Conservation (phyloP, 495 filamentous ascomycete genomes). For the Xylaria palmicola region DNA sequence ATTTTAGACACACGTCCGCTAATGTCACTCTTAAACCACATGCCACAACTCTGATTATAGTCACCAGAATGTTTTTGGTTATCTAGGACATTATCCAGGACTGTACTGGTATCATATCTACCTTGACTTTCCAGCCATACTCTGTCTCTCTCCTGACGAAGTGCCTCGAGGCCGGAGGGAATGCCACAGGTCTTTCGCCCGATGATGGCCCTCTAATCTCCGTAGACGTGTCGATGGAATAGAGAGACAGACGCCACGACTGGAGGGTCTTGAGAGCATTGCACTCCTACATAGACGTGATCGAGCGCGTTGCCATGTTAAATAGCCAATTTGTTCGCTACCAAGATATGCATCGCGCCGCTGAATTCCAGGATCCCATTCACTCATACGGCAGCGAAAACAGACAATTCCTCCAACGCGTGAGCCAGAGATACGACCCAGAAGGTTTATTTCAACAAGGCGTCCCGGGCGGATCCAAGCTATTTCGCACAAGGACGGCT, state of each 20-base stretch:
- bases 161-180: conserved; percentile 24
- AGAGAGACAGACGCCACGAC: conserved; percentile 1
- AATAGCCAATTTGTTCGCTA: conserved; percentile 23
- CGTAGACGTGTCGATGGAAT: conserved; percentile 15
- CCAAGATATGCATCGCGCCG: conserved; percentile 43
- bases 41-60: too few species aligned
- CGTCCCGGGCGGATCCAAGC: conserved; percentile 31
- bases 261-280: too few species aligned
- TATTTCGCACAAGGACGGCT: too few species aligned
- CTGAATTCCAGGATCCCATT: conserved; percentile 42
- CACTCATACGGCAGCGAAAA: conserved; percentile 48
- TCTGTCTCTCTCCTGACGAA: conserved; percentile 19
- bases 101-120: conserved; percentile 8
- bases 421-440: conserved; percentile 49
- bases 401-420: conserved; percentile 31
- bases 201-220: conserved; percentile 14
- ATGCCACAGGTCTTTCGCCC: conserved; percentile 26
- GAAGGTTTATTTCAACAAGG: conserved; percentile 44
- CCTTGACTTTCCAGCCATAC: conserved; percentile 29
- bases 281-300: too few species aligned
- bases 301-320: conserved; percentile 17
- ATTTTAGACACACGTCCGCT: too few species aligned
- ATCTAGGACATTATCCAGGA: conserved; percentile 17
- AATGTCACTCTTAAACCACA: too few species aligned
- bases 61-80: too few species aligned